These are phyloP conservation scores for Phytomonas sp. DNA, from an alignment of 208 protist genomes.

Conservation along the genomic window DNA sequence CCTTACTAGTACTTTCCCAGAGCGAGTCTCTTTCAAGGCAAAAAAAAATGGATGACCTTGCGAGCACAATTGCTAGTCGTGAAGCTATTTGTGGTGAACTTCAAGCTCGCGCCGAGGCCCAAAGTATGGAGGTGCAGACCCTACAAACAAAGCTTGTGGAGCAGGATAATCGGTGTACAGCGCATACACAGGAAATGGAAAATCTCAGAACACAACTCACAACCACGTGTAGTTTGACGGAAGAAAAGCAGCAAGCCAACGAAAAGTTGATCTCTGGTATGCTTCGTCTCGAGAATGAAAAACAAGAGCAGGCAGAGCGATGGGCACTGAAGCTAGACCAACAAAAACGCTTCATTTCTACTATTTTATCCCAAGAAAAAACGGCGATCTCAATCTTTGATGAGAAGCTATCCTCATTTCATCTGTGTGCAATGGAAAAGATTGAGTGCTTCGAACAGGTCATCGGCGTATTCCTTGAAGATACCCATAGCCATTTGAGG, in stretches of 20 bases:
- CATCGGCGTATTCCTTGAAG: not conserved
- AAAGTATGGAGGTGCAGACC: too few relatives aligned
- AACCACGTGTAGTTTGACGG: not conserved
- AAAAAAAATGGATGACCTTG: not conserved
- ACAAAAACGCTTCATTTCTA: not conserved
- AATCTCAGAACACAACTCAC: not conserved
- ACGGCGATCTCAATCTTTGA: slow-evolving; percentile 4
- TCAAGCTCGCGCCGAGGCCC: not conserved
- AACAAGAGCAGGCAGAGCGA: not conserved
- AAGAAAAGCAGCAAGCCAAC: not conserved
- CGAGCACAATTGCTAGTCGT: not conserved
- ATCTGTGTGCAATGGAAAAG: too few relatives aligned
- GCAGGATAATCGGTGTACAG: too few relatives aligned
- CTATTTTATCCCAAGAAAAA: not conserved
- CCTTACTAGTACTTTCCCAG: slow-evolving; percentile 4
- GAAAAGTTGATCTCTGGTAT: not conserved
- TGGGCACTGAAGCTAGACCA: not conserved
- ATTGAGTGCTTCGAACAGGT: not conserved
- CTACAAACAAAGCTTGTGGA: too few relatives aligned
- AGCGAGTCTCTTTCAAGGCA: not conserved
- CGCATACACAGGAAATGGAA: not conserved
- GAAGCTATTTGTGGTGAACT: not conserved
- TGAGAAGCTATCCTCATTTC: not conserved
- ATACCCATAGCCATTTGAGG: not conserved
- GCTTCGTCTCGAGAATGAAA: slow-evolving; percentile 4